Conservation (phyloP, 192 early-diverging fungal genomes). For the Coemansia sp. region DNA sequence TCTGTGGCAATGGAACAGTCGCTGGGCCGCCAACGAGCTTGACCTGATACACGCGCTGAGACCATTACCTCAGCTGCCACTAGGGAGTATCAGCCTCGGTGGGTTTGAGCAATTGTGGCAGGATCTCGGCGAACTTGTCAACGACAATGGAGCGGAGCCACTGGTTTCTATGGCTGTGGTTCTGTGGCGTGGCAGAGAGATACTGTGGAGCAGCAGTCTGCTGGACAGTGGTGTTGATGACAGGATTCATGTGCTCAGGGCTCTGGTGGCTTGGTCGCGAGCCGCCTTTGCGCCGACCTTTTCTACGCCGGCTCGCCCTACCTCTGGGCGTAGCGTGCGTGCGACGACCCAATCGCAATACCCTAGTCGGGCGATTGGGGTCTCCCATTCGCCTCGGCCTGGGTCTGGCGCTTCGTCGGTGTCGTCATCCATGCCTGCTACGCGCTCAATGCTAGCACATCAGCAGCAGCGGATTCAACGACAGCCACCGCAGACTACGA, state of each 20-base stretch:
- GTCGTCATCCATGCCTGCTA: conserved; percentile 4
- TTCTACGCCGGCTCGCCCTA: neutral
- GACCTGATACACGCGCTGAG: conserved; percentile 25
- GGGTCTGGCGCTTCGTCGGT: neutral
- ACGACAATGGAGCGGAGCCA: neutral
- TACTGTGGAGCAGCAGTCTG: conserved; percentile 32
- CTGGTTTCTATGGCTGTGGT: conserved; percentile 24
- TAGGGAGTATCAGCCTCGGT: conserved; percentile 44
- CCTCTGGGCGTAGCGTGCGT: neutral
- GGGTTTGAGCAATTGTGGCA: conserved; percentile 48
- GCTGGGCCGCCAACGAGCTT: conserved; percentile 34
- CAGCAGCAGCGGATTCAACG: neutral
- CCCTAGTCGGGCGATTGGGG: neutral
- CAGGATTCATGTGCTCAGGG: conserved; percentile 13
- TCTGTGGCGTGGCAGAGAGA: conserved; percentile 34
- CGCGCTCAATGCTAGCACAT: neutral
- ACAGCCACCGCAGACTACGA: neutral
- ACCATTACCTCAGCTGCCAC: conserved; percentile 28
- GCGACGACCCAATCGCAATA: neutral
- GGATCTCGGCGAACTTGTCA: conserved; percentile 15
- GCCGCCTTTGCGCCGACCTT: conserved; percentile 40
- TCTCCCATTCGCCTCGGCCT: neutral
- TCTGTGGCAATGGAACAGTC: conserved; percentile 29
- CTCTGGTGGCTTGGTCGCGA: conserved; percentile 40
- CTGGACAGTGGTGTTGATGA: neutral